Evolutionary conservation across 116 monocot genomes (phyloP), one percentile per base, ranked within the genome.

Genomic region (Papilionanthe hybrid): DNA sequence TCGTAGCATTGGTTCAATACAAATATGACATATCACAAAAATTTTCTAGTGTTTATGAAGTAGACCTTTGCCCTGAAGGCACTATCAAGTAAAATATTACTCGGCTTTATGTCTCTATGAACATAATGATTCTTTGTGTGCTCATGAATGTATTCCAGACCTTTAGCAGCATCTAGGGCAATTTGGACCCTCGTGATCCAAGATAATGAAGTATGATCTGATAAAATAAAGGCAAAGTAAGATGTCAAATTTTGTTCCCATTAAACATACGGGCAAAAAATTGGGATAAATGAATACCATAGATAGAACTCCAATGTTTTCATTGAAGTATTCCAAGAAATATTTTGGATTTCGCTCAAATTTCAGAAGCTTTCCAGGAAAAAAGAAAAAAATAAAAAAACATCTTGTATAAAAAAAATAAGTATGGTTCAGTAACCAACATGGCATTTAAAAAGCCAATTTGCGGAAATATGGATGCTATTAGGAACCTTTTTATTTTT

Each of bases 121-220:
- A 98, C 98, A 87, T 98, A 95, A 86, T 91, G 95, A 76, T 90
- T 83, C 81, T 89, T 95, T 6, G 98, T 98, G 77, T 98, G 98
- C 78, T 98, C 95, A 67, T 98, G 95, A 87, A 95, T 94, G 75
- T 98, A 95, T 80, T 98, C 98, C 43, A 98, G 82, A 47, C 98
- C 95, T 90, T 88, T 93, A 72, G 98, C 95, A 82, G 93, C 85
- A 91, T 95, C 98, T 37, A 98, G 84, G 44, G 98, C 91, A 75
- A 95, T 90, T 85, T 98, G 92, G 77, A 91, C 91, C 81, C 95
- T 94, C 41, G 88, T 87, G 19, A 94, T 98, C 98, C 98, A 98
- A 56, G 98, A 98, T 72, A 93, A 82, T 58, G 98, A 87, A 49
- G 94, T 91, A 71, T 91, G 91, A 29, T 93, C 98, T 99, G 78